Evolutionary conservation across 805 yeast species (phyloP).

Genomic region (Lachancea sp.): DNA sequence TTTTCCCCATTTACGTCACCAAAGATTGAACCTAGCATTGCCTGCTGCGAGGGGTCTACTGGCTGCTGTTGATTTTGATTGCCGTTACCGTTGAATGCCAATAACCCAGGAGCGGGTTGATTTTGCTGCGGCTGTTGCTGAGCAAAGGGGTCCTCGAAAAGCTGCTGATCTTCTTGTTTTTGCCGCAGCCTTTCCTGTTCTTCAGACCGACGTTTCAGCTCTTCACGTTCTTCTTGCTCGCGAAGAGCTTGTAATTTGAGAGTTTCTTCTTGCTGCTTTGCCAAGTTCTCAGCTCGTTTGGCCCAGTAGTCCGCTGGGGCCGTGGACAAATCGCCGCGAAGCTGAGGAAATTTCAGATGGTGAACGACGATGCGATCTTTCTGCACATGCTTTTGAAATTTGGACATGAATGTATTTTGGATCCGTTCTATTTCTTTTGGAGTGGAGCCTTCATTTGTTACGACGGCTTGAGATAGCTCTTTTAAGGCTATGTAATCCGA

Average conservation of each 20-base stretch:
- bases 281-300: conserved; percentile 12
- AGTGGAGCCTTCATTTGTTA: not conserved
- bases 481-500: not conserved
- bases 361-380: conserved; percentile 16
- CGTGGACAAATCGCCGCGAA: conserved; percentile 17
- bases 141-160: conserved; percentile 9
- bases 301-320: conserved; percentile 32
- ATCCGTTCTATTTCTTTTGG: not conserved
- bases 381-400: conserved; percentile 14
- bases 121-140: conserved; percentile 7
- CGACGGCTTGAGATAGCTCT: not conserved
- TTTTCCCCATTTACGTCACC: conserved; percentile 27
- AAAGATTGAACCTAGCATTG: conserved; percentile 15
- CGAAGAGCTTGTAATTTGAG: conserved; percentile 6
- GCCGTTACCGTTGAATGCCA: not conserved
- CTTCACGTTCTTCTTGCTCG: conserved; percentile 10
- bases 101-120: not conserved
- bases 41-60: conserved; percentile 9
- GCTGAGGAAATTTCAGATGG: conserved; percentile 15
- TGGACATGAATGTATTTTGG: conserved; percentile 1
- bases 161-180: conserved; percentile 12
- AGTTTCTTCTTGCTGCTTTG: conserved; percentile 9
- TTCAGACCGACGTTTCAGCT: conserved; percentile 12
- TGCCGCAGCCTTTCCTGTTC: conserved; percentile 11
- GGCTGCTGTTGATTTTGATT: conserved; percentile 2